Evolutionary conservation across 768 basidiomycete genomes (phyloP).

Genomic region (Suillus tomentosus): DNA sequence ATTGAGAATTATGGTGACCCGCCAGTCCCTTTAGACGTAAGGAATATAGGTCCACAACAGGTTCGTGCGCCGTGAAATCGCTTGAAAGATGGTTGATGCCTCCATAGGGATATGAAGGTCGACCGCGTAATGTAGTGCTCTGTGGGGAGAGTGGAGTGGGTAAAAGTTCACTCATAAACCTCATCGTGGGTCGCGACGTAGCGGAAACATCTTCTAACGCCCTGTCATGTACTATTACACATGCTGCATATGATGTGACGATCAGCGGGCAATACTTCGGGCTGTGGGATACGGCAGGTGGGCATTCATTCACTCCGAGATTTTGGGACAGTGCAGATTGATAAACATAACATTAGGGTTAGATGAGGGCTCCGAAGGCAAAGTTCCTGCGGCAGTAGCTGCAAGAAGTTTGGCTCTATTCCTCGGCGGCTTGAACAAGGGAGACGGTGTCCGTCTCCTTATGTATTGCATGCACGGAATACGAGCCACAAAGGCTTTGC

Average conservation of each 20-base stretch:
- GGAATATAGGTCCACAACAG: not conserved
- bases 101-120: not conserved
- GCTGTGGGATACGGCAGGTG: constrained; percentile 37
- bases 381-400: constrained; percentile 27
- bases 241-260: constrained; percentile 22
- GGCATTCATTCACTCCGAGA: not conserved
- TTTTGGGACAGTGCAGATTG: not conserved
- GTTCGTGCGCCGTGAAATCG: not conserved
- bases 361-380: constrained; percentile 33
- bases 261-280: constrained; percentile 23
- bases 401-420: constrained; percentile 31
- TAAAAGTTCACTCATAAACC: constrained; percentile 47
- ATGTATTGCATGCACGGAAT: constrained; percentile 32
- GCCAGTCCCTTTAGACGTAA: too few relatives aligned
- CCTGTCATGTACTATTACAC: constrained; percentile 40
- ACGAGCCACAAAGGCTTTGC: constrained; percentile 20
- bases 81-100: not conserved
- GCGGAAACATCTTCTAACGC: constrained; percentile 34
- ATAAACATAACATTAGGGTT: constrained; percentile 22
- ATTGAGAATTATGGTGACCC: too few relatives aligned
- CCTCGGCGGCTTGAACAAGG: constrained; percentile 31
- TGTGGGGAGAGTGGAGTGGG: constrained; percentile 46
- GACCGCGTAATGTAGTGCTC: constrained; percentile 36
- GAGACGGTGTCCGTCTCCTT: constrained; percentile 29
- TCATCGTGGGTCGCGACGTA: constrained; percentile 34